Percentiles rank a stretch among this genome's conserved stretches.
phyloP scores from a whole-genome alignment of 805 yeast genomes.

The Starmera dryadoides region DNA sequence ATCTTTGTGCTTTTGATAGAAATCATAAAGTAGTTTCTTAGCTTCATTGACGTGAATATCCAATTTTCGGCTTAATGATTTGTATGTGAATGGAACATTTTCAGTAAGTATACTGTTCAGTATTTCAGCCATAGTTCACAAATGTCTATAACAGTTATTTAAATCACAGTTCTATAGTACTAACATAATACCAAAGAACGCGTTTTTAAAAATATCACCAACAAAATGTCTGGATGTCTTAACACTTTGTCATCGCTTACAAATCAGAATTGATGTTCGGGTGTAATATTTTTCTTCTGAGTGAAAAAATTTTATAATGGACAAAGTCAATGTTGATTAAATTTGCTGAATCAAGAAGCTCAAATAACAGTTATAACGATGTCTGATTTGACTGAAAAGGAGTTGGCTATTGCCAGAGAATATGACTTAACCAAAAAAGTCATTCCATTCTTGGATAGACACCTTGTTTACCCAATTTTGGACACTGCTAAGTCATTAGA shows the following conservation, averaged over 20 bases:
- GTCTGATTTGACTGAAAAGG: slow-evolving; percentile 21
- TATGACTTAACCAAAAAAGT: slow-evolving; percentile 49
- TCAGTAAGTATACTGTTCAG: neutral
- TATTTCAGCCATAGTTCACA: neutral
- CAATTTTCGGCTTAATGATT: slow-evolving; percentile 32
- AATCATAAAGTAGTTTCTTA: slow-evolving; percentile 31
- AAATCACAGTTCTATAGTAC: no score
- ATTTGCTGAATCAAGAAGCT: neutral
- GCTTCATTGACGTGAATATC: slow-evolving; percentile 31
- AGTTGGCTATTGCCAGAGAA: slow-evolving; percentile 35
- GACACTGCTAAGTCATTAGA: slow-evolving; percentile 36
- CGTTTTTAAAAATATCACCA: neutral
- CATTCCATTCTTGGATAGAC: slow-evolving; percentile 55
- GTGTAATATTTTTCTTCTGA: neutral
- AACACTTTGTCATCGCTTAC: neutral
- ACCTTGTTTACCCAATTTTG: slow-evolving; percentile 45
- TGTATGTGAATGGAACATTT: slow-evolving; percentile 27
- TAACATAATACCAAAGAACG: no score
- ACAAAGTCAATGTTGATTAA: neutral
- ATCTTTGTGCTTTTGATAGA: slow-evolving; percentile 28
- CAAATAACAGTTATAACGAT: slow-evolving; percentile 2
- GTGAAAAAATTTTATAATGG: neutral
- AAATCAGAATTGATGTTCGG: neutral
- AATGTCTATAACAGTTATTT: no score
- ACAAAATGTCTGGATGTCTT: neutral